Conservation (phyloP, 2,329 filamentous ascomycete species). For the Chaetomium olivaceum region DNA sequence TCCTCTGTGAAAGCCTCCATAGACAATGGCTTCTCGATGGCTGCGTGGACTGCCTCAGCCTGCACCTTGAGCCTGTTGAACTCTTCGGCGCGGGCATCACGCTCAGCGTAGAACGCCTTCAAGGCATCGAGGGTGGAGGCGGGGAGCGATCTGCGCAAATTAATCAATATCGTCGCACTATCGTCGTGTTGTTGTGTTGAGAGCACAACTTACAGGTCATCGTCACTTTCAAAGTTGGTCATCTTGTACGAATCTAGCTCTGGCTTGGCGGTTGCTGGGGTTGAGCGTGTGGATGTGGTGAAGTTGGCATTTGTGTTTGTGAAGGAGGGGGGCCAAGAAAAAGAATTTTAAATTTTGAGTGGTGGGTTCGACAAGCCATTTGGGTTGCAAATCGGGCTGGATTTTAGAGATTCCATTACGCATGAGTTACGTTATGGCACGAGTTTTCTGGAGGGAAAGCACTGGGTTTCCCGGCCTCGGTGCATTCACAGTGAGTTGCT, state of each 20-base stretch:
- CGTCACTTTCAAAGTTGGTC: constrained; percentile 42
- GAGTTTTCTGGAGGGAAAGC: background rate
- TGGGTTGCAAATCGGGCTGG: background rate
- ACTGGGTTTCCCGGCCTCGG: too few relatives aligned
- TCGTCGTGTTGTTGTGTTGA: background rate
- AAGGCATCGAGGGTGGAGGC: constrained; percentile 67
- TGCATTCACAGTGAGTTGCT: background rate
- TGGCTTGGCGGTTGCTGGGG: background rate
- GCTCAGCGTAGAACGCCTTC: constrained; percentile 72
- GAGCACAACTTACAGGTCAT: constrained; percentile 49
- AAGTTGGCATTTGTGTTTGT: background rate
- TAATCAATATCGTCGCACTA: background rate
- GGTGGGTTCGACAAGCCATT: constrained; percentile 1
- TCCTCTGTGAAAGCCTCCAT: constrained; percentile 78
- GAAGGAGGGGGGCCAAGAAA: constrained; percentile 11
- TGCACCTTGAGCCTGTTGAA: constrained; percentile 67
- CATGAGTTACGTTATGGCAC: background rate
- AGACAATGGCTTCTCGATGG: constrained; percentile 42
- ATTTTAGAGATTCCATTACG: background rate
- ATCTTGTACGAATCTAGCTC: constrained; percentile 23
- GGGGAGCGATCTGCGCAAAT: constrained; percentile 59
- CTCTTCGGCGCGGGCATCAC: constrained; percentile 63
- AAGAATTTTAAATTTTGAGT: background rate
- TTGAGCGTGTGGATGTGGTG: background rate
- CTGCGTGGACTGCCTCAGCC: constrained; percentile 53